A percentile compares a stretch with the other conserved stretches of the same genome.
These are phyloP conservation scores for Abelmoschus esculentus DNA, from an alignment of 345 rosid species.

Conservation along the genomic window DNA sequence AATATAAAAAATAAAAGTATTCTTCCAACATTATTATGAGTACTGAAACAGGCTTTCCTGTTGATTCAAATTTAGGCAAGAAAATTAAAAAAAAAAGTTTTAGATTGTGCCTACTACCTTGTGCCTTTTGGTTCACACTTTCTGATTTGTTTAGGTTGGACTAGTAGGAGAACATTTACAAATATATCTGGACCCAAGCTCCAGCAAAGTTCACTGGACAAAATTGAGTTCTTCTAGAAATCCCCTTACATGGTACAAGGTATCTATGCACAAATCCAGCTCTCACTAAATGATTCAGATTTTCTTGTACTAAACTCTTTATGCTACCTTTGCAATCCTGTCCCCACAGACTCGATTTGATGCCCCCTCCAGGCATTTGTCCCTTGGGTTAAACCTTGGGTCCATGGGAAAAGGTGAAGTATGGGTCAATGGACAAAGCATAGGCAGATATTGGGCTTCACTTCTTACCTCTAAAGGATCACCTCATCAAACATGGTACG, in stretches of 20 bases:
- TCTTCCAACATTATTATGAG: too few relatives aligned
- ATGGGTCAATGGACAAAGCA: slow-evolving; percentile 50
- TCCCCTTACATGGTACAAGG: slow-evolving; percentile 81
- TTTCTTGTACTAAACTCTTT: background rate
- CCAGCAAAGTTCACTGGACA: slow-evolving; percentile 42
- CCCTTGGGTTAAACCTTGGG: slow-evolving; percentile 34
- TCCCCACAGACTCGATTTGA: slow-evolving; percentile 33
- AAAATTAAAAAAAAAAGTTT: too few relatives aligned
- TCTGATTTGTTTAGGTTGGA: slow-evolving; percentile 40
- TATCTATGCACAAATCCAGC: slow-evolving; percentile 4
- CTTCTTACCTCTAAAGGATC: slow-evolving; percentile 39
- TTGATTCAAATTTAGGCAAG: too few relatives aligned
- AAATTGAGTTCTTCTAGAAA: slow-evolving; percentile 32
- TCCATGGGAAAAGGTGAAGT: slow-evolving; percentile 60
- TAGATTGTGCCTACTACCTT: background rate
- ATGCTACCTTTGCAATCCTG: background rate
- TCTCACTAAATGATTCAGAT: background rate
- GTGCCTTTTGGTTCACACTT: background rate
- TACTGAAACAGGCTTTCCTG: too few relatives aligned
- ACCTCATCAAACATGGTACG: slow-evolving; percentile 67
- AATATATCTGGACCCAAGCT: slow-evolving; percentile 37
- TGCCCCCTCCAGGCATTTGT: slow-evolving; percentile 30
- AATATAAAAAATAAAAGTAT: too few relatives aligned
- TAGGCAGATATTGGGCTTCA: slow-evolving; percentile 57
- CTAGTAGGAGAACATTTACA: slow-evolving; percentile 48